These are phyloP conservation scores for Elaeagnus macrophylla DNA, from an alignment of 306 rosid genomes.

Conservation along the genomic window DNA sequence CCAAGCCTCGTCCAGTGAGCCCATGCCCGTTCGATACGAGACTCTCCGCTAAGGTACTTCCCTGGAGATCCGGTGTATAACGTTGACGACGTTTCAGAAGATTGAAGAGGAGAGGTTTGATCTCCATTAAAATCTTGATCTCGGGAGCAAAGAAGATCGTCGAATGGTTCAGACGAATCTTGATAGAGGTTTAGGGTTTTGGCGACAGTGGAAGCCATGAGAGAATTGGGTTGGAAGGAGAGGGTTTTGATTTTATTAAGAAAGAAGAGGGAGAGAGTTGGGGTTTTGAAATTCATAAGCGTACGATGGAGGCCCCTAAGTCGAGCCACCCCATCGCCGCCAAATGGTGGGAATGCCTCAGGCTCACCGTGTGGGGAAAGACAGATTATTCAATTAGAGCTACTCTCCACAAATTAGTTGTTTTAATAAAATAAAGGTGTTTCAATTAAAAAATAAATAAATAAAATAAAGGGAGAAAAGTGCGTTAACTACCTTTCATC, in stretches of 20 bases:
- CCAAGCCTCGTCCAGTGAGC: slow-evolving; percentile 79
- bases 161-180: slow-evolving; percentile 19
- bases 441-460: too few species aligned
- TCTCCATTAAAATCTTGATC: slow-evolving; percentile 1
- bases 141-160: slow-evolving; percentile 33
- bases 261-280: slow-evolving; percentile 5
- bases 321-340: not conserved
- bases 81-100: slow-evolving; percentile 11
- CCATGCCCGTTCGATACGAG: slow-evolving; percentile 72
- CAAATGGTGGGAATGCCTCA: too few species aligned
- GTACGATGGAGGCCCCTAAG: slow-evolving; percentile 18
- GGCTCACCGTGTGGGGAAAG: too few species aligned
- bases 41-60: slow-evolving; percentile 33
- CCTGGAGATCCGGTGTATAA: slow-evolving; percentile 19
- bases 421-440: too few species aligned
- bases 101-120: not conserved
- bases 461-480: too few species aligned
- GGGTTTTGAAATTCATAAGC: slow-evolving; percentile 53
- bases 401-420: too few species aligned
- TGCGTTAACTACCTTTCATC: too few species aligned
- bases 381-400: too few species aligned
- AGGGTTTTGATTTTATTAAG: not conserved
- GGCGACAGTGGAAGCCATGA: slow-evolving; percentile 36
- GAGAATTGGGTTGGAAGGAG: slow-evolving; percentile 10
- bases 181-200: slow-evolving; percentile 22